phyloP scores from a whole-genome alignment of 192 early-diverging fungal species.

The Radiomyces spectabilis region DNA sequence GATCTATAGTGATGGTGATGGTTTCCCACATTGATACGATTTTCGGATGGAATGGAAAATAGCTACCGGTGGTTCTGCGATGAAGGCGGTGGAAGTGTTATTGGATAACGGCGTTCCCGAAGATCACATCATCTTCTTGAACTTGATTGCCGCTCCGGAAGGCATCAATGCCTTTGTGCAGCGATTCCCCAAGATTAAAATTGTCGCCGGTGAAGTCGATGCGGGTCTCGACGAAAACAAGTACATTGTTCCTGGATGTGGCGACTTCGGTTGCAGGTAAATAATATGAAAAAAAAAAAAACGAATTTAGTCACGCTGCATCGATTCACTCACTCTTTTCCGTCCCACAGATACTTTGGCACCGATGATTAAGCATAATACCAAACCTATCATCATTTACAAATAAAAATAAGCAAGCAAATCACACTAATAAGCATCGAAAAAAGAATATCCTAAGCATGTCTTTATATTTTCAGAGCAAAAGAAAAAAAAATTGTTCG shows the following conservation, averaged over 20 bases:
- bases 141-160: conserved; percentile 83
- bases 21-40: not conserved
- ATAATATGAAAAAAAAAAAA: no score
- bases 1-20: no score
- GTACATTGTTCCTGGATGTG: conserved; percentile 87
- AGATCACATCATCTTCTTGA: conserved; percentile 85
- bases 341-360: no score
- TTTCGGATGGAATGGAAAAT: conserved; percentile 9
- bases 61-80: conserved; percentile 92
- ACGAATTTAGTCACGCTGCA: no score
- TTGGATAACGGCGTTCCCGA: conserved; percentile 77
- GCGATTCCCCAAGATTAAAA: conserved; percentile 72
- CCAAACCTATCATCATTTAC: no score
- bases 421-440: not conserved
- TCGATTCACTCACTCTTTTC: no score
- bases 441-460: no score
- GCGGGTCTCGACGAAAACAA: conserved; percentile 70
- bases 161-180: conserved; percentile 67
- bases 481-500: not conserved
- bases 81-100: conserved; percentile 86
- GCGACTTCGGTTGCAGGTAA: conserved; percentile 92
- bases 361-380: no score
- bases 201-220: conserved; percentile 85
- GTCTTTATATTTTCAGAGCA: no score
- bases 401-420: no score